Evolutionary conservation across 371 early-diverging fungal genomes (phyloP).

Genomic region (Nematocida minor): DNA sequence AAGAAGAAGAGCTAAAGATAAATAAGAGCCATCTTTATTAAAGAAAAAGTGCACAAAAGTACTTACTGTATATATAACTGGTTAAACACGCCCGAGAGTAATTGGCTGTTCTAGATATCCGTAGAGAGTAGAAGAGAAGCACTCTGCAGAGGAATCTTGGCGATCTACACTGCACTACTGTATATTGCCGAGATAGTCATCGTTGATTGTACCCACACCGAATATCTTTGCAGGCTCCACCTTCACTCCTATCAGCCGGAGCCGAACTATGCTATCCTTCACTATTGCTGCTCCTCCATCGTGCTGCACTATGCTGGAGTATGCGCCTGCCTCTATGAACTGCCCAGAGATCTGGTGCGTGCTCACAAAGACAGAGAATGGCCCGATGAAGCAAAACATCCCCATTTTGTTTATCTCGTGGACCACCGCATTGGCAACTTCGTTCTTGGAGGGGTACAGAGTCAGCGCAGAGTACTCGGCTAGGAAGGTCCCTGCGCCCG

Average conservation of each 20-base stretch:
- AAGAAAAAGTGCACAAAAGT: no score
- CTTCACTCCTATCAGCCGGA: conserved; percentile 84
- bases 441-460: conserved; percentile 87
- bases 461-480: conserved; percentile 88
- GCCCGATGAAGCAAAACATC: conserved; percentile 88
- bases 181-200: conserved; percentile 63
- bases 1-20: no score
- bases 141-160: background rate
- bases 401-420: conserved; percentile 90
- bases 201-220: conserved; percentile 65
- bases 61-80: background rate
- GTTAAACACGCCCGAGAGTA: background rate
- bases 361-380: conserved; percentile 86
- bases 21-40: no score
- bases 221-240: conserved; percentile 81
- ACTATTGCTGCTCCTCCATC: conserved; percentile 69
- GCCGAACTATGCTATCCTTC: conserved; percentile 75
- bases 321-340: conserved; percentile 66
- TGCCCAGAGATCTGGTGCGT: conserved; percentile 69
- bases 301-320: conserved; percentile 73
- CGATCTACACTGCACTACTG: background rate
- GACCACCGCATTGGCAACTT: conserved; percentile 88
- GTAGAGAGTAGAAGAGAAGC: background rate
- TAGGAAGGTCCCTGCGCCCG: conserved; percentile 82
- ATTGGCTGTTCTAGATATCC: background rate